Base-by-base conservation (phyloP, 306 rosid genomes). In the Biancaea sappan region DNA sequence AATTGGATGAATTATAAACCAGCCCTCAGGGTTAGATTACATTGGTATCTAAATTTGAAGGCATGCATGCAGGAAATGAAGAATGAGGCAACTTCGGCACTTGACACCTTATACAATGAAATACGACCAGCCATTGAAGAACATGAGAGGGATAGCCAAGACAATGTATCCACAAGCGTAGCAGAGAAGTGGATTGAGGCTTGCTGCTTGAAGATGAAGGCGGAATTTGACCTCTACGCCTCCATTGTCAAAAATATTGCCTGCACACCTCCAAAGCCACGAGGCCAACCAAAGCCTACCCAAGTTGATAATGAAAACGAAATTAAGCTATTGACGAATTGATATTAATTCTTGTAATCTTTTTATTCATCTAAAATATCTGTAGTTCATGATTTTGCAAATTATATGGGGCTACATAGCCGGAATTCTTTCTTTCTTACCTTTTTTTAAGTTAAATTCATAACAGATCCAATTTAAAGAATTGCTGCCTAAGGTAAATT, bases 121-220 rank as follows among this genome's bases (percentile, higher is more conserved):
- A 91, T 94, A 71, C 80, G 98, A 50, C 98, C 98, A 16, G 96
- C 98, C 71, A 94, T 94, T 70, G 98, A 94, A 86, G 98, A 94
- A 77, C 90, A 94, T 35, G 97, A 94, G 80, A 88, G 97, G 82
- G 97, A 91, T 76, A 87, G 79, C 81, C 98, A 94, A 87, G 97
- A 94, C 78, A 90, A 78, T 63, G 98, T 94, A 25, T 87, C 98
- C 8, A 94, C 97, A 1, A 81, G 85, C 15, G 97, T 94, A 5
- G 98, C 98, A 28, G 97, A 94, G 86, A 94, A 89, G 86, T 94
- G 98, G 98, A 94, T 94, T 47, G 90, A 83, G 64, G 97, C 90
- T 60, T 84, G 91, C 86, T 89, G 97, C 83, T 75, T 65, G 72
- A 91, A 94, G 83, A 69, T 91, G 76, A 94, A 88, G 84, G 92